Evolutionary conservation across 2,329 filamentous ascomycete genomes (phyloP).

Genomic region (Pestalotiopsis sp.): DNA sequence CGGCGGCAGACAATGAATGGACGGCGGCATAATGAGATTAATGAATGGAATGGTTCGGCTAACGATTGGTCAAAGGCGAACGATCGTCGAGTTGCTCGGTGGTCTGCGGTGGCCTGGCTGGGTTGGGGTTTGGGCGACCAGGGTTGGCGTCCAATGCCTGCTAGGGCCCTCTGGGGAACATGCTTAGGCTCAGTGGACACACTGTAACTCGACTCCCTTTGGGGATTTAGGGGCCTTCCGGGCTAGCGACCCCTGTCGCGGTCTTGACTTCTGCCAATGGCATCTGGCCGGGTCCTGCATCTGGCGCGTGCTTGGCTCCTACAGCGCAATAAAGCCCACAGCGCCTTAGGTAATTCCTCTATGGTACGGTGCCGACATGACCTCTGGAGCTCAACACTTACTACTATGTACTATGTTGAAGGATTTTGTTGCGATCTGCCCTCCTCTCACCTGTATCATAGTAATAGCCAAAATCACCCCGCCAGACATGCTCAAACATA

Average conservation of each 20-base stretch:
- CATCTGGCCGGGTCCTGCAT: neutral
- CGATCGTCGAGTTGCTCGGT: constrained; percentile 7
- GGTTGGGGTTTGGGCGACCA: constrained; percentile 2
- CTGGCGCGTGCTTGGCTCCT: neutral
- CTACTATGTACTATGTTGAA: neutral
- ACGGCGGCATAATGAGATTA: constrained; percentile 13
- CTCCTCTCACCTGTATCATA: neutral
- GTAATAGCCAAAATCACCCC: neutral
- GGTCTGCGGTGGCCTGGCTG: neutral
- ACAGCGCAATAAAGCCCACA: neutral
- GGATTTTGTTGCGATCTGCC: neutral
- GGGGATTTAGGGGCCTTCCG: neutral
- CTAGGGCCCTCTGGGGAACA: neutral
- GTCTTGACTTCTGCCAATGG: neutral
- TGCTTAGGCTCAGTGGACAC: neutral
- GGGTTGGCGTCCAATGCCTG: constrained; percentile 5
- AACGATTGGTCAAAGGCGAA: constrained; percentile 9
- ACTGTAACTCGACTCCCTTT: neutral
- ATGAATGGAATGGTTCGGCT: constrained; percentile 11
- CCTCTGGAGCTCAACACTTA: neutral
- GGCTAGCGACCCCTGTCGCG: neutral
- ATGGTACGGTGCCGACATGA: neutral
- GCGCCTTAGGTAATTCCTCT: neutral
- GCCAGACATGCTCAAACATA: neutral
- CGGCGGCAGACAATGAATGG: constrained; percentile 7